These are phyloP conservation scores for Eremothecium gossypii DNA, from an alignment of 1,139 yeast species.

Conservation along the genomic window DNA sequence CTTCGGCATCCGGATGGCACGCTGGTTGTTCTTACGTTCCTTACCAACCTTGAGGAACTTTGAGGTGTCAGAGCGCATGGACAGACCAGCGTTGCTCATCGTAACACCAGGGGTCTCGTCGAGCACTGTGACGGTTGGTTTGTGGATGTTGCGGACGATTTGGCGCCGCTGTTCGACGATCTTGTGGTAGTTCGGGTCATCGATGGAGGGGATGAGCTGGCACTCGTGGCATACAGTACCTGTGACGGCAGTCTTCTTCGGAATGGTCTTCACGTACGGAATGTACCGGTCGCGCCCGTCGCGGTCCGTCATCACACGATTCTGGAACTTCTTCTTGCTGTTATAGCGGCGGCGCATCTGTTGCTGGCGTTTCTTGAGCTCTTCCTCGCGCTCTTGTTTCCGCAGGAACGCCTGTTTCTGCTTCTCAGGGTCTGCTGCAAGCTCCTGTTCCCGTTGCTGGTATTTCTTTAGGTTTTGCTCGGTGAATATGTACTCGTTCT, in stretches of 20 bases:
- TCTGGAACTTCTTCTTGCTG: conserved; percentile 28
- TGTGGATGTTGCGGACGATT: conserved; percentile 35
- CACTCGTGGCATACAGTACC: conserved; percentile 94
- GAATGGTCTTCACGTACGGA: conserved; percentile 72
- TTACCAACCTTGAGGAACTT: conserved; percentile 49
- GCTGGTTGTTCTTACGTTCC: conserved; percentile 39
- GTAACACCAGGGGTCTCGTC: conserved; percentile 83
- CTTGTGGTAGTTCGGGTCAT: conserved; percentile 59
- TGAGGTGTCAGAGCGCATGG: conserved; percentile 57
- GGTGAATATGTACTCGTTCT: conserved; percentile 81
- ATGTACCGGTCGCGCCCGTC: conserved; percentile 43
- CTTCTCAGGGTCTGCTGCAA: conserved; percentile 32
- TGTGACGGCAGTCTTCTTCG: conserved; percentile 72
- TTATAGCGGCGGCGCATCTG: conserved; percentile 28
- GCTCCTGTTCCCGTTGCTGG: conserved; percentile 43
- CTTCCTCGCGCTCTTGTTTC: conserved; percentile 32
- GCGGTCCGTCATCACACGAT: conserved; percentile 33
- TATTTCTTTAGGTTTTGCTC: conserved; percentile 74
- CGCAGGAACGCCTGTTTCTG: conserved; percentile 35
- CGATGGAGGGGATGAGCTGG: conserved; percentile 69
- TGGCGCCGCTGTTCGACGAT: conserved; percentile 48
- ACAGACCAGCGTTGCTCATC: conserved; percentile 78
- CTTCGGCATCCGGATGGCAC: conserved; percentile 91
- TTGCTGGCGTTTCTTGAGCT: conserved; percentile 32
- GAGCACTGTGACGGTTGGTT: conserved; percentile 71